Percentiles rank a stretch among this genome's conserved stretches.
Evolutionary conservation across 306 rosid genomes (phyloP).

Genomic region (Canavalia ensiformis): DNA sequence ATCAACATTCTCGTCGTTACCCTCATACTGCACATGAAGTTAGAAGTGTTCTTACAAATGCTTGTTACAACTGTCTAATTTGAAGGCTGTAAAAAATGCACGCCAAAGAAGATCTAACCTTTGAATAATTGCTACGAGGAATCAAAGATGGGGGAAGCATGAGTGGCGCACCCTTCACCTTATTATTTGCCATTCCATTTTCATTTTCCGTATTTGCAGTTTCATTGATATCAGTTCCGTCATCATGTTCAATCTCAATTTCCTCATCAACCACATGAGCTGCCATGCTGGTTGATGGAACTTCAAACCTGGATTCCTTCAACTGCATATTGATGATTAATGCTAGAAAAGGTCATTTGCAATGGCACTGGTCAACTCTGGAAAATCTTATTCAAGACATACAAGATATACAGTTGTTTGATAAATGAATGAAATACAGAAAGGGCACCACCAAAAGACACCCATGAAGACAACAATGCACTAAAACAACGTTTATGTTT

Average conservation of each 20-base stretch:
- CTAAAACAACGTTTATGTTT: background rate
- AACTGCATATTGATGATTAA: constrained; percentile 54
- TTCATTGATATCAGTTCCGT: constrained; percentile 49
- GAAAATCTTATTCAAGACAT: constrained; percentile 21
- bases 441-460: constrained; percentile 5
- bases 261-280: constrained; percentile 84
- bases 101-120: constrained; percentile 57
- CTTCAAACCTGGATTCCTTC: constrained; percentile 65
- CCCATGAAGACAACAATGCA: constrained; percentile 5
- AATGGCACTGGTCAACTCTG: constrained; percentile 29
- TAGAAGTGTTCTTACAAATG: constrained; percentile 40
- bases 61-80: constrained; percentile 36
- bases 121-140: constrained; percentile 60
- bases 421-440: constrained; percentile 25
- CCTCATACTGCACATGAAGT: constrained; percentile 72
- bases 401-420: constrained; percentile 29
- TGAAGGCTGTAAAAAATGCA: constrained; percentile 30
- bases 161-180: constrained; percentile 49
- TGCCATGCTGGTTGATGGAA: constrained; percentile 85
- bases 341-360: constrained; percentile 29
- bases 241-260: constrained; percentile 73
- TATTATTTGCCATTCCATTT: constrained; percentile 53
- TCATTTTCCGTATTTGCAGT: constrained; percentile 54
- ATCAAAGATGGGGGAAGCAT: constrained; percentile 70
- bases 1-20: constrained; percentile 65